phyloP scores from a whole-genome alignment of 1,284 basidiomycete species.

The Apiotrichum mycotoxinovorans region DNA sequence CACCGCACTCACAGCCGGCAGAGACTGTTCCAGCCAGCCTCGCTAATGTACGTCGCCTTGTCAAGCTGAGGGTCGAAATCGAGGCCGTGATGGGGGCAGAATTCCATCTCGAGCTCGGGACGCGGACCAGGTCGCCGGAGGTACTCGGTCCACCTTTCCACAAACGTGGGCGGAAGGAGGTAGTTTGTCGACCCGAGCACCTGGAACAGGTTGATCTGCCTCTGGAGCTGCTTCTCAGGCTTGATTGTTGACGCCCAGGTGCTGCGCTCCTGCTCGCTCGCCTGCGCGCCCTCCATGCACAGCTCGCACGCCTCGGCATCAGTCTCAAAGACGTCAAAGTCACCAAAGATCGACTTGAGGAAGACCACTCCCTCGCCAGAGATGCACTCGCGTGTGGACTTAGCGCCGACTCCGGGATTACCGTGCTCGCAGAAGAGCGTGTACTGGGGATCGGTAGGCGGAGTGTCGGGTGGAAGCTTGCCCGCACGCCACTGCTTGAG shows the following conservation, averaged over 20 bases:
- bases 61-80: conserved; percentile 36
- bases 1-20: conserved; percentile 22
- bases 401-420: conserved; percentile 9
- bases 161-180: conserved; percentile 26
- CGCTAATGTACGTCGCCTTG: conserved; percentile 13
- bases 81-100: conserved; percentile 39
- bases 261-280: neutral
- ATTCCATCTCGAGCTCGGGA: conserved; percentile 20
- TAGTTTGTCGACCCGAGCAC: conserved; percentile 27
- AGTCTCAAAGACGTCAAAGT: conserved; percentile 21
- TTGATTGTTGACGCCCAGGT: conserved; percentile 6
- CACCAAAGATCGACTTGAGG: conserved; percentile 31
- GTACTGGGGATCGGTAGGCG: conserved; percentile 24
- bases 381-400: conserved; percentile 7
- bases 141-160: conserved; percentile 24
- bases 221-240: conserved; percentile 8
- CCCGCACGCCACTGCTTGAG: conserved; percentile 27
- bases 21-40: conserved; percentile 28
- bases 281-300: conserved; percentile 12
- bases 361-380: conserved; percentile 20
- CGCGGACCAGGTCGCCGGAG: conserved; percentile 1
- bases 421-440: conserved; percentile 37
- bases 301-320: conserved; percentile 15
- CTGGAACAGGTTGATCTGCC: conserved; percentile 3
- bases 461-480: neutral